Percentiles rank a stretch among this genome's conserved stretches.
Evolutionary conservation across 78 protist genomes (phyloP).

Genomic region (Dictyostelium purpureum): DNA sequence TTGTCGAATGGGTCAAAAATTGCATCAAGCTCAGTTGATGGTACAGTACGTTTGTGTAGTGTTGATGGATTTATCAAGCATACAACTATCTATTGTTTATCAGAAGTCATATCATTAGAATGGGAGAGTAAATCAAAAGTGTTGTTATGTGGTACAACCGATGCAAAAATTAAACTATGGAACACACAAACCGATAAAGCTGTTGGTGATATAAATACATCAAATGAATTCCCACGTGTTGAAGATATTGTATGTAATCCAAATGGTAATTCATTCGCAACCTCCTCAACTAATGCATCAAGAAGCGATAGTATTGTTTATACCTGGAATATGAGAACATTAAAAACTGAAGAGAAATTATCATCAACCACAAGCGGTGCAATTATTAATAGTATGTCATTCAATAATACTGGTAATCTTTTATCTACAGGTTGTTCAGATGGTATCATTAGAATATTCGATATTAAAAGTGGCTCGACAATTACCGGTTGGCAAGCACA

Average conservation of each 20-base stretch:
- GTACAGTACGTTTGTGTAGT: constrained; percentile 63
- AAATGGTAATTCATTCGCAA: constrained; percentile 69
- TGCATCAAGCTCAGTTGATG: constrained; percentile 62
- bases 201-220: constrained; percentile 67
- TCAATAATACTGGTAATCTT: constrained; percentile 32
- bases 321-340: constrained; percentile 71
- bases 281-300: constrained; percentile 5
- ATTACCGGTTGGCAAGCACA: constrained; percentile 78
- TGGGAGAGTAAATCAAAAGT: constrained; percentile 59
- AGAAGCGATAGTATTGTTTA: constrained; percentile 49
- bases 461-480: background rate
- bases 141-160: constrained; percentile 53
- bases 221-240: constrained; percentile 59
- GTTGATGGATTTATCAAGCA: constrained; percentile 58
- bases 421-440: constrained; percentile 72
- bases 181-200: constrained; percentile 57
- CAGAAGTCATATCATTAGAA: constrained; percentile 60
- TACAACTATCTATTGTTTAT: constrained; percentile 67
- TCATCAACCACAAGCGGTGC: constrained; percentile 29
- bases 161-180: constrained; percentile 74
- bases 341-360: constrained; percentile 55
- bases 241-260: constrained; percentile 70
- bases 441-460: constrained; percentile 63
- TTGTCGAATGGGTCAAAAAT: constrained; percentile 69
- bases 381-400: constrained; percentile 52